phyloP scores from a whole-genome alignment of 805 yeast species.

The Pichia nakasei region DNA sequence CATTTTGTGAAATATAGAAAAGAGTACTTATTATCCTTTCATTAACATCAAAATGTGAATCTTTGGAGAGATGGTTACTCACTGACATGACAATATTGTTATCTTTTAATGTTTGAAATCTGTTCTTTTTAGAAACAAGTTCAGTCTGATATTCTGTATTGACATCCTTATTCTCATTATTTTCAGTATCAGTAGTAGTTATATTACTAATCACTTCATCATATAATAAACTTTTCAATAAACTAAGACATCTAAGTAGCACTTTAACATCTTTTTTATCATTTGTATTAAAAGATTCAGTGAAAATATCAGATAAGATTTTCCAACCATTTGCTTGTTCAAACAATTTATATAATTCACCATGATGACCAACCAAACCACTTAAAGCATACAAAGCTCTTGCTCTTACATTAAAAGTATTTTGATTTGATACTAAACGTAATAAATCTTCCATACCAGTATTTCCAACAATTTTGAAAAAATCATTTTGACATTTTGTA shows the following conservation, averaged over 20 bases:
- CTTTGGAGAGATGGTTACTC: conserved; percentile 24
- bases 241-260: conserved; percentile 10
- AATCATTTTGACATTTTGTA: conserved; percentile 60
- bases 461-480: conserved; percentile 37
- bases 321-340: conserved; percentile 54
- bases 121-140: conserved; percentile 6
- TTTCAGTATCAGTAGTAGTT: not conserved
- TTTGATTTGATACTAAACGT: conserved; percentile 19
- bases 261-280: conserved; percentile 9
- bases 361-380: conserved; percentile 61
- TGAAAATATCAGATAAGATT: conserved; percentile 7
- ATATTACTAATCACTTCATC: conserved; percentile 31
- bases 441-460: conserved; percentile 41
- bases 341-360: conserved; percentile 47
- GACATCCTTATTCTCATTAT: not conserved
- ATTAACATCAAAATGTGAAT: conserved; percentile 36
- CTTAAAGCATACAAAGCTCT: conserved; percentile 78
- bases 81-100: conserved; percentile 29
- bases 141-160: conserved; percentile 18
- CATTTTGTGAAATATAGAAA: conserved; percentile 34
- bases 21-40: conserved; percentile 51
- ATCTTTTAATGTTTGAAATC: conserved; percentile 31
- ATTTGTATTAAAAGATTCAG: conserved; percentile 4
- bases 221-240: conserved; percentile 42
- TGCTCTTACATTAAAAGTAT: conserved; percentile 30